Evolutionary conservation across 495 filamentous ascomycete species (phyloP).

Genomic region (Neurospora sp.): DNA sequence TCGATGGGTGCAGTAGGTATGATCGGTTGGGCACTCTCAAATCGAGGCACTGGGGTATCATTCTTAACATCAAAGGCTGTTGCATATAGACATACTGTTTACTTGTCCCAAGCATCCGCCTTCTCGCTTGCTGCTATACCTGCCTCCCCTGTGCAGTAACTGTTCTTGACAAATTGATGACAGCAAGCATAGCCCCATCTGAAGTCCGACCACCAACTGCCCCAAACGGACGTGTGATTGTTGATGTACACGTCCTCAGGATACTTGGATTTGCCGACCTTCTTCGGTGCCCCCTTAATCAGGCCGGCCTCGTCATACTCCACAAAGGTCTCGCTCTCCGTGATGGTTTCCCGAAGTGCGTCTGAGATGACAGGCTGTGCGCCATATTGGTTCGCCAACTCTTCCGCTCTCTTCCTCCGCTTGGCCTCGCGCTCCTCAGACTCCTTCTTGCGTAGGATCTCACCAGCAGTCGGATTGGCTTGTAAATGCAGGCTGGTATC

Average conservation of each 20-base stretch:
- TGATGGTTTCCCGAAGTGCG: conserved; percentile 56
- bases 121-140: conserved; percentile 50
- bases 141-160: conserved; percentile 89
- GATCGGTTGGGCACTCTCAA: neutral
- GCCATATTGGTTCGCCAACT: conserved; percentile 79
- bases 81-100: neutral
- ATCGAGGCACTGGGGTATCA: conserved; percentile 18
- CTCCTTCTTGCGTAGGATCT: conserved; percentile 71
- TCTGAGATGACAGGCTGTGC: conserved; percentile 55
- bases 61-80: neutral
- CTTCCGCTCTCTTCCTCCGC: conserved; percentile 55
- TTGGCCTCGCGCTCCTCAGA: conserved; percentile 59
- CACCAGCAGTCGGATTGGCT: conserved; percentile 91
- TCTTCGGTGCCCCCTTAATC: conserved; percentile 79
- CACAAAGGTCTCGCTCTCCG: conserved; percentile 78
- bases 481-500: conserved; percentile 77
- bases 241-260: conserved; percentile 76
- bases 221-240: conserved; percentile 91
- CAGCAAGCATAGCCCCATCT: conserved; percentile 98
- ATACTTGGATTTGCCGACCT: conserved; percentile 75
- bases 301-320: conserved; percentile 87
- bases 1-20: neutral
- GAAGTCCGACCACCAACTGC: conserved; percentile 94
- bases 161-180: conserved; percentile 86
- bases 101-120: conserved; percentile 18